Conservation (phyloP, 352 stramenopile species). For the Phytophthora capsici region DNA sequence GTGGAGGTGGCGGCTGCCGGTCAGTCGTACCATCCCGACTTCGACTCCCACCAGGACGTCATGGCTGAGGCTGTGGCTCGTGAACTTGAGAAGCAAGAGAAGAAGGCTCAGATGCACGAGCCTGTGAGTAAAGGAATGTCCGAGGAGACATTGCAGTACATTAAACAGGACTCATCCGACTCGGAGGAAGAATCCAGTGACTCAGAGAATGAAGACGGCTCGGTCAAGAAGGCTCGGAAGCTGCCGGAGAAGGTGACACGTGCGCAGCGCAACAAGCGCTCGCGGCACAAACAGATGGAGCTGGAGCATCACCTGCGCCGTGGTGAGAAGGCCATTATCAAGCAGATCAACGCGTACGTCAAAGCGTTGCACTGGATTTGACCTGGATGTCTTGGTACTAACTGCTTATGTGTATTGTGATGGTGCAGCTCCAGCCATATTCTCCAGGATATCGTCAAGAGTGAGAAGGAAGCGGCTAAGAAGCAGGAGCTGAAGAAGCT, state of each 20-base stretch:
- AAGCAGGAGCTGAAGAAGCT: slow-evolving; percentile 84
- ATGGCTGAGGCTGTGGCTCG: slow-evolving; percentile 74
- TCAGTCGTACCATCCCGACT: slow-evolving; percentile 89
- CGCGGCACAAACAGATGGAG: slow-evolving; percentile 83
- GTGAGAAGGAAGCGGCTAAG: slow-evolving; percentile 66
- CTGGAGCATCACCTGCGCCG: slow-evolving; percentile 65
- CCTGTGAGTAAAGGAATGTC: slow-evolving; percentile 68
- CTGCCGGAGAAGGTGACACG: slow-evolving; percentile 67
- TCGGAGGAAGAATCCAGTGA: slow-evolving; percentile 49
- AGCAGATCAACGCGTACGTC: slow-evolving; percentile 89
- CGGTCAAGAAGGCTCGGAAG: slow-evolving; percentile 46
- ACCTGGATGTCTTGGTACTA: background rate
- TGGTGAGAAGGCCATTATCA: slow-evolving; percentile 77
- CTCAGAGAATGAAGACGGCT: slow-evolving; percentile 50
- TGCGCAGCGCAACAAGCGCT: slow-evolving; percentile 79
- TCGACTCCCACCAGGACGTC: slow-evolving; percentile 81
- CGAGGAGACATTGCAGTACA: slow-evolving; percentile 81
- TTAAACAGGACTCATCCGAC: slow-evolving; percentile 68
- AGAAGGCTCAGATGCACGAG: slow-evolving; percentile 49
- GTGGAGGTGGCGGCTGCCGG: slow-evolving; percentile 76
- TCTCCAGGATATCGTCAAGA: slow-evolving; percentile 68
- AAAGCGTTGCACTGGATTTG: background rate
- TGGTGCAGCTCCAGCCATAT: slow-evolving; percentile 65
- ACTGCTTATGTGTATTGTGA: slow-evolving; percentile 7
- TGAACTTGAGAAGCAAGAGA: slow-evolving; percentile 70